phyloP scores from a whole-genome alignment of 2,329 filamentous ascomycete genomes.

The Nannizzia gypsea region DNA sequence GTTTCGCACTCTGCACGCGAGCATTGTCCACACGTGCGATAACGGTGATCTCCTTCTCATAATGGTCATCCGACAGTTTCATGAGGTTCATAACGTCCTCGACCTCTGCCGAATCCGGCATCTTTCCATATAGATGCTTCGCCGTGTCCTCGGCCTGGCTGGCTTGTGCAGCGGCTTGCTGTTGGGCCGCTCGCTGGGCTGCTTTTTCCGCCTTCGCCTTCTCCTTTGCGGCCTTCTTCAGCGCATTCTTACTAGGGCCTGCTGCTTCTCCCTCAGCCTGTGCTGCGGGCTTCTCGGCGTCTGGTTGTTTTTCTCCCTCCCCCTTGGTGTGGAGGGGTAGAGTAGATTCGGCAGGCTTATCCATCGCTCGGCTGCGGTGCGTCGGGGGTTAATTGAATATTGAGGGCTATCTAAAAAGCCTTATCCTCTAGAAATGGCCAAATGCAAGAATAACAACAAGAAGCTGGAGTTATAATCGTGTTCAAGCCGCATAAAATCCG shows the following conservation, averaged over 20 bases:
- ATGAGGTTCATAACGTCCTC: slow-evolving; percentile 50
- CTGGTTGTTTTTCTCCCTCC: slow-evolving; percentile 9
- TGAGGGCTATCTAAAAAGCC: background rate
- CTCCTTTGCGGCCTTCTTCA: slow-evolving; percentile 81
- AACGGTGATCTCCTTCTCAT: slow-evolving; percentile 61
- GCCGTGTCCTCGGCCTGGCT: slow-evolving; percentile 48
- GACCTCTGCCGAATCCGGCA: slow-evolving; percentile 47
- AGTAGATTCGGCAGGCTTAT: slow-evolving; percentile 10
- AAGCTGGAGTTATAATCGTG: background rate
- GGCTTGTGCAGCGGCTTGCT: slow-evolving; percentile 56
- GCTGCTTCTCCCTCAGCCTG: slow-evolving; percentile 27
- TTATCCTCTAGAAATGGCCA: background rate
- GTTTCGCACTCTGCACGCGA: slow-evolving; percentile 77
- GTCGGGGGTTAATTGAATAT: background rate
- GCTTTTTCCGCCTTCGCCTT: slow-evolving; percentile 81
- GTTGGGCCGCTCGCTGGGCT: slow-evolving; percentile 56
- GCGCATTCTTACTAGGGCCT: slow-evolving; percentile 60
- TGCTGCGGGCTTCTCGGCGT: background rate
- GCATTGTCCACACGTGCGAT: slow-evolving; percentile 78
- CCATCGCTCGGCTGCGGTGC: slow-evolving; percentile 9
- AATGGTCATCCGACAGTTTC: slow-evolving; percentile 43
- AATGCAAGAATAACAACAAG: background rate
- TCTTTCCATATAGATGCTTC: slow-evolving; percentile 69
- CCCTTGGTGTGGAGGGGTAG: slow-evolving; percentile 12
- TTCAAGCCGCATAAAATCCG: background rate